These are phyloP conservation scores for Sophora flavescens DNA, from an alignment of 306 rosid species.

Conservation along the genomic window DNA sequence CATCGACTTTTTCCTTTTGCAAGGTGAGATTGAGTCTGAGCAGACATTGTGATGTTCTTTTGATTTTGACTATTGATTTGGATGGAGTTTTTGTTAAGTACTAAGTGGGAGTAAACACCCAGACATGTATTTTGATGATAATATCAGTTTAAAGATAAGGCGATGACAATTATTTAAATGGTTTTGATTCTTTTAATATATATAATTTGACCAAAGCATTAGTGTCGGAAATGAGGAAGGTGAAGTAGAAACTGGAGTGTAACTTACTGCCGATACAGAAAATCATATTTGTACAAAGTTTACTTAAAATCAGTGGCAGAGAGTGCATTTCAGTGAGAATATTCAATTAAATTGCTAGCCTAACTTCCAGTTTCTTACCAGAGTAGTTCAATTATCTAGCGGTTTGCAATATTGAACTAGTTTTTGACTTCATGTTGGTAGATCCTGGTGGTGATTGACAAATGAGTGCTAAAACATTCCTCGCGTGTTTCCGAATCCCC, in stretches of 20 bases:
- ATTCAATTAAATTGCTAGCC: background rate
- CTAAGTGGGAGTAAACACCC: conserved; percentile 17
- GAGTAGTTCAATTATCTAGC: background rate
- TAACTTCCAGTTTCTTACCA: background rate
- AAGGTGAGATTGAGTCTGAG: conserved; percentile 65
- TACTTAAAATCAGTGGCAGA: background rate
- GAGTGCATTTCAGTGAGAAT: background rate
- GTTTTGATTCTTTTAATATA: conserved; percentile 2
- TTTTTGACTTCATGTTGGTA: background rate
- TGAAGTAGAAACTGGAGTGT: conserved; percentile 13
- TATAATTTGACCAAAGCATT: conserved; percentile 3
- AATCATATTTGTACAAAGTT: background rate
- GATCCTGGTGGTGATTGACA: background rate
- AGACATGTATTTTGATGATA: background rate
- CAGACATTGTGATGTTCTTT: background rate
- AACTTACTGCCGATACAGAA: background rate
- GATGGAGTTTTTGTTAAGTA: conserved; percentile 32
- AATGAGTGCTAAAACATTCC: too few relatives aligned
- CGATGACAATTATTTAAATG: background rate
- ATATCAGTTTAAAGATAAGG: conserved; percentile 1
- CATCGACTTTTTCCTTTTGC: conserved; percentile 97
- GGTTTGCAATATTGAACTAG: background rate
- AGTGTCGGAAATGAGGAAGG: conserved; percentile 1
- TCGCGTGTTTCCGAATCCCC: too few relatives aligned
- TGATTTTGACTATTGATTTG: conserved; percentile 36